A percentile compares a stretch with the other conserved stretches of the same genome.
Conservation (phyloP, 2,329 filamentous ascomycete species). For the Penicillium brasilianum region DNA sequence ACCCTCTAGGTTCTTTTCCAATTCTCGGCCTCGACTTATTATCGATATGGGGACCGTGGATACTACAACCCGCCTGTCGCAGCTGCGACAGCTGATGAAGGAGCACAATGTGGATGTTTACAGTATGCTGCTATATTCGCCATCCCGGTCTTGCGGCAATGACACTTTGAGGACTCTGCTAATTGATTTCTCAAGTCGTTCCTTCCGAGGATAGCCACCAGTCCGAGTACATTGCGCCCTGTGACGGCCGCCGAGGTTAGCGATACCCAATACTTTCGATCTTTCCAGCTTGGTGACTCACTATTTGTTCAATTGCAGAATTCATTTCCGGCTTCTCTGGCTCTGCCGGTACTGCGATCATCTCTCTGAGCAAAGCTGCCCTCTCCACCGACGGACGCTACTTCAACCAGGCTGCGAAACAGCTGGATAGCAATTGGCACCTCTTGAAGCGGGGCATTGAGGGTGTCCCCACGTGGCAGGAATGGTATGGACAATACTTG, state of each 20-base stretch:
- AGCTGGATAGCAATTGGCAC: constrained; percentile 89
- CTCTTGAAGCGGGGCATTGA: constrained; percentile 91
- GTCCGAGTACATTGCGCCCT: constrained; percentile 97
- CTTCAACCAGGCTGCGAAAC: constrained; percentile 92
- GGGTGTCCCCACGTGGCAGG: constrained; percentile 95
- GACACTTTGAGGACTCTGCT: constrained; percentile 36
- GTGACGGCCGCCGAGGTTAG: constrained; percentile 80
- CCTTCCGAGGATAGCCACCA: constrained; percentile 97
- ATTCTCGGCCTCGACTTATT: constrained; percentile 41
- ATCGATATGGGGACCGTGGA: constrained; percentile 77
- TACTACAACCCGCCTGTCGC: constrained; percentile 75
- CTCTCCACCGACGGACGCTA: constrained; percentile 95
- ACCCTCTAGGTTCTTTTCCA: constrained; percentile 46
- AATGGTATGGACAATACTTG: constrained; percentile 67
- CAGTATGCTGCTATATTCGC: constrained; percentile 60
- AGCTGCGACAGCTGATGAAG: constrained; percentile 84
- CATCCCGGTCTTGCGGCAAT: neutral
- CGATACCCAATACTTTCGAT: constrained; percentile 13
- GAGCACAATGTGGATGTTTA: constrained; percentile 88
- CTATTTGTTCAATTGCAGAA: constrained; percentile 51
- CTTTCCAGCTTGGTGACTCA: constrained; percentile 15
- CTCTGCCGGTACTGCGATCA: constrained; percentile 89
- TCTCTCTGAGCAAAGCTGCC: constrained; percentile 84
- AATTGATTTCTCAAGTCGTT: constrained; percentile 66
- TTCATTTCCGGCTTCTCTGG: constrained; percentile 95